Percentiles rank a stretch among this genome's conserved stretches.
Evolutionary conservation across 805 yeast species (phyloP).

Genomic region (Ascoidea asiatica): DNA sequence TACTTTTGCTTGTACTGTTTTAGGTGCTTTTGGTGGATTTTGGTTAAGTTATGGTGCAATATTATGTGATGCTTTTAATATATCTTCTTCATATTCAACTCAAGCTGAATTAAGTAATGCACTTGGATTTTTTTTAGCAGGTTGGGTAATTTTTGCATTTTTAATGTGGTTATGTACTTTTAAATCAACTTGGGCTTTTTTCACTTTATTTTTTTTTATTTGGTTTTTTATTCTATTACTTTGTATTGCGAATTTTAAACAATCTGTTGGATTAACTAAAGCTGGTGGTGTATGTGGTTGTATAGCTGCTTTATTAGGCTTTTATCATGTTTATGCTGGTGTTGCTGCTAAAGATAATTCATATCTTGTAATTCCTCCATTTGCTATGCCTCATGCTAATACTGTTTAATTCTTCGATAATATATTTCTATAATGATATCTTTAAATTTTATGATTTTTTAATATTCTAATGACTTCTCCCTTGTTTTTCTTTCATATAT

Average conservation of each 20-base stretch:
- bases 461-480: no score
- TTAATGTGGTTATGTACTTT: slow-evolving; percentile 38
- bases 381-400: slow-evolving; percentile 10
- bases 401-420: slow-evolving; percentile 1
- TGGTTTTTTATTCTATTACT: slow-evolving; percentile 41
- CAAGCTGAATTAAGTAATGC: slow-evolving; percentile 29
- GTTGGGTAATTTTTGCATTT: slow-evolving; percentile 51
- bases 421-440: no score
- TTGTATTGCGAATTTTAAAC: slow-evolving; percentile 35
- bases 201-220: slow-evolving; percentile 37
- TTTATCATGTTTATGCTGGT: slow-evolving; percentile 51
- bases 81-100: slow-evolving; percentile 34
- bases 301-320: slow-evolving; percentile 36
- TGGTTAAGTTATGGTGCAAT: slow-evolving; percentile 58
- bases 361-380: slow-evolving; percentile 23
- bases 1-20: slow-evolving; percentile 56
- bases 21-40: slow-evolving; percentile 53
- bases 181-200: slow-evolving; percentile 54
- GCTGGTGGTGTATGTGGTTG: slow-evolving; percentile 48
- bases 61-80: slow-evolving; percentile 43
- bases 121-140: slow-evolving; percentile 43
- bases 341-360: slow-evolving; percentile 44
- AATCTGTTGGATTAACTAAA: slow-evolving; percentile 20
- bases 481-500: no score
- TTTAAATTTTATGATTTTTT: no score